Evolutionary conservation across 2,329 filamentous ascomycete species (phyloP).

Genomic region (Diplocarpon rosae): DNA sequence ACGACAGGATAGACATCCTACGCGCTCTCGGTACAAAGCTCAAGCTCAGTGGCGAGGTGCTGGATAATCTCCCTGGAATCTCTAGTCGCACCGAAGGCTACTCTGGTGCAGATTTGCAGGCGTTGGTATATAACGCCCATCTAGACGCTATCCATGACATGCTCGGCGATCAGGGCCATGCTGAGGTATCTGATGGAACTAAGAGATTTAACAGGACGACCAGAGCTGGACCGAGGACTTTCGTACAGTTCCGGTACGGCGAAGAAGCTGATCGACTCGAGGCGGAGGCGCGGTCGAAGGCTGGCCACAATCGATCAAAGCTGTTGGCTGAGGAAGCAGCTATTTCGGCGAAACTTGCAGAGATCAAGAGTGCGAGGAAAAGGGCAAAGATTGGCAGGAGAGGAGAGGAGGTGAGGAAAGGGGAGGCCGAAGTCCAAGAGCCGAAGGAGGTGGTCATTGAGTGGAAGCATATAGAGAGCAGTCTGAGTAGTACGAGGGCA

Average conservation of each 20-base stretch:
- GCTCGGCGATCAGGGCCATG: constrained; percentile 50
- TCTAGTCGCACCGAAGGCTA: constrained; percentile 77
- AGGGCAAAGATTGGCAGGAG: constrained; percentile 21
- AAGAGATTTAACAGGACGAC: constrained; percentile 22
- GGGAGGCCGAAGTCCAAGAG: constrained; percentile 31
- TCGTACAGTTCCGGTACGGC: constrained; percentile 79
- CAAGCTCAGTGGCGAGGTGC: constrained; percentile 56
- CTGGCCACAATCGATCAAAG: constrained; percentile 39
- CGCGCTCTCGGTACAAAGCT: constrained; percentile 74
- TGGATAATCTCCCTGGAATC: constrained; percentile 50
- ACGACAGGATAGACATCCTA: constrained; percentile 83
- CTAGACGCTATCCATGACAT: constrained; percentile 94
- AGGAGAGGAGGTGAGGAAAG: constrained; percentile 14
- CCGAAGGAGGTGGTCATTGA: constrained; percentile 65
- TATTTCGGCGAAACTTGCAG: constrained; percentile 71
- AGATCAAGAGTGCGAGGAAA: constrained; percentile 60
- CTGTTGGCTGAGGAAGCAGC: constrained; percentile 64
- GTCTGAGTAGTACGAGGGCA: constrained; percentile 64
- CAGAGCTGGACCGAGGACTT: constrained; percentile 37
- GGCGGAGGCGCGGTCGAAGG: constrained; percentile 29
- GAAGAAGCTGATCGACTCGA: constrained; percentile 39
- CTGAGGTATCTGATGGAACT: constrained; percentile 23
- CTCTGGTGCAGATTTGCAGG: constrained; percentile 88
- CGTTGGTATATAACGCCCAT: constrained; percentile 90
- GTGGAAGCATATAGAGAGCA: constrained; percentile 74